Evolutionary conservation across 805 yeast genomes (phyloP), one percentile per base, ranked within the genome.

Genomic region (Kodamaea neixiangensis): DNA sequence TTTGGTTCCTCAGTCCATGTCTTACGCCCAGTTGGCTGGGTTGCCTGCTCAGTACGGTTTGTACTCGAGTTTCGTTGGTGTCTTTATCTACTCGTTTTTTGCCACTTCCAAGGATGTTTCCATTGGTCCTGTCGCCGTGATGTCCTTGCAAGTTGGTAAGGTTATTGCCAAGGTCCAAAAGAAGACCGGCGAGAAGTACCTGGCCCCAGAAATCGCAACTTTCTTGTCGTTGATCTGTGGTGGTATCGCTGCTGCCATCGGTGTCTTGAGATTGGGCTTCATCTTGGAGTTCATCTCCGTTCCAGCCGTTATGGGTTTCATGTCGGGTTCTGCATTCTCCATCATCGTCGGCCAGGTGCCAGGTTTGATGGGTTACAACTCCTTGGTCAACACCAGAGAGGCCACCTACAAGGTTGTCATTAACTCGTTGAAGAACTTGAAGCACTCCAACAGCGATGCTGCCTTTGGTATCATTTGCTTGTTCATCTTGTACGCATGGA

Each of bases 91-190:
- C 68, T 86, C 96, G 46, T 80, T 92, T 61, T 92, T 92, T 70
- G 97, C 97, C 11, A 92, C 97, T 11, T 87, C 96, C 19, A 92
- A 92, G 68, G 97, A 92, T 76, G 96, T 92, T 35, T 87, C 96
- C 54, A 91, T 92, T 60, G 97, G 97, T 21, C 97, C 97, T 9
- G 97, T 92, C 34, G 97, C 97, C 10, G 97, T 92, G 51, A 91
- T 92, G 96, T 87, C 96, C 13, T 67, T 83, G 57, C 92, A 90
- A 66, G 90, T 89, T 33, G 85, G 92, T 46, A 88, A 86, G 65
- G 90, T 89, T 50, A 77, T 92, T 49, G 77, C 82, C 21, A 73
- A 75, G 46, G 94, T 91, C 9, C 80, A 81, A 54, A 58, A 35
- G 2, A 57, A 65, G 47, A 58, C 45, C 33, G 77, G 76, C 19